Evolutionary conservation across 2,329 filamentous ascomycete species (phyloP).

Genomic region (Colletotrichum godetiae): DNA sequence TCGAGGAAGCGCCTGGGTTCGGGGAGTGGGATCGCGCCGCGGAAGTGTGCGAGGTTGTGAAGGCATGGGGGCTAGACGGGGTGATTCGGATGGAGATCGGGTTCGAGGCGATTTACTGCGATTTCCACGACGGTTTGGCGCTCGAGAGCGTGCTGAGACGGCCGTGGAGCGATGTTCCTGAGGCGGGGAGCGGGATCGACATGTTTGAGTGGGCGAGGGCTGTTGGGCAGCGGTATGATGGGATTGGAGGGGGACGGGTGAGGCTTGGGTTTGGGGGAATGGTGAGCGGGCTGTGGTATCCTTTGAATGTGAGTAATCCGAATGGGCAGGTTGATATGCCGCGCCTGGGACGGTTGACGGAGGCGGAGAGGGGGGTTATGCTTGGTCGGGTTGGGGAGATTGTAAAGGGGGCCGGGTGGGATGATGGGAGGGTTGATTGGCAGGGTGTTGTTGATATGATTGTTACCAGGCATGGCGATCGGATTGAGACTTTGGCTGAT

Average conservation of each 20-base stretch:
- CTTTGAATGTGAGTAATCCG: slow-evolving; percentile 58
- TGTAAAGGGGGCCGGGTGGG: slow-evolving; percentile 45
- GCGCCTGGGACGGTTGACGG: slow-evolving; percentile 44
- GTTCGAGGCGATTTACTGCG: slow-evolving; percentile 77
- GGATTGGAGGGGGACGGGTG: slow-evolving; percentile 54
- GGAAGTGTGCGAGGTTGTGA: slow-evolving; percentile 66
- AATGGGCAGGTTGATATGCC: slow-evolving; percentile 48
- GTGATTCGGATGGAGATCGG: slow-evolving; percentile 76
- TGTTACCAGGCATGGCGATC: slow-evolving; percentile 68
- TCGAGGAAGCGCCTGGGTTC: slow-evolving; percentile 33
- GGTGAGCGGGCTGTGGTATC: slow-evolving; percentile 63
- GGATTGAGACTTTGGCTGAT: slow-evolving; percentile 51
- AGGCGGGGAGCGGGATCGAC: slow-evolving; percentile 41
- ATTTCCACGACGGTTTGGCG: slow-evolving; percentile 62
- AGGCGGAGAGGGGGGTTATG: slow-evolving; percentile 47
- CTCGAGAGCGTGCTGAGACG: slow-evolving; percentile 47
- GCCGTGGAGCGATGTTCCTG: slow-evolving; percentile 39
- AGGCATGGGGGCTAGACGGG: slow-evolving; percentile 69
- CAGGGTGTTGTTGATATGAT: slow-evolving; percentile 75
- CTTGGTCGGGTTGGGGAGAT: slow-evolving; percentile 57
- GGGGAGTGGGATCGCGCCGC: slow-evolving; percentile 63
- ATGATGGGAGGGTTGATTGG: slow-evolving; percentile 64
- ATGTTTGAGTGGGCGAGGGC: slow-evolving; percentile 55
- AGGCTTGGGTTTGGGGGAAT: slow-evolving; percentile 61
- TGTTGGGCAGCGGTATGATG: slow-evolving; percentile 57